Base-by-base conservation (phyloP, 208 protist species). In the Trypanosoma avium region DNA sequence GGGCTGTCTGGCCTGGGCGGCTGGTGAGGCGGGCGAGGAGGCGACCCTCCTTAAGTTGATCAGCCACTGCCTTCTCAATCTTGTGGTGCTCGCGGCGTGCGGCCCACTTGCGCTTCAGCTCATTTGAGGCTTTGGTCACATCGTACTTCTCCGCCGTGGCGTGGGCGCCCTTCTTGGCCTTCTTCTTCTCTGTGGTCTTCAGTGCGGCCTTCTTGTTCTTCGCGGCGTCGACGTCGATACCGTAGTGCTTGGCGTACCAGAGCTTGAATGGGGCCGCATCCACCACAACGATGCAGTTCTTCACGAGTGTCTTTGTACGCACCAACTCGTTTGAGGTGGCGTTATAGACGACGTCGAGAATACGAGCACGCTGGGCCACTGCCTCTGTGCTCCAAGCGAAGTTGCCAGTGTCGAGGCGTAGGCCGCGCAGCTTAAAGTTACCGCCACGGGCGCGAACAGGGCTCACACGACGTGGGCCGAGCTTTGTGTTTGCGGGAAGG, bases 291-390 rank as follows among this genome's bases (percentile, higher is more conserved):
- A 99, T 98, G 73, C 88, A 87, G 85, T 89, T 92, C 97, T 99
- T 99, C 57, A 99, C 98, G 17, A 99, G 90, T 50, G 98, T 99
- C 88, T 99, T 99, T 46, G 98, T 99, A 74, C 98, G 97, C 43
- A 99, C 97, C 33, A 99, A 92, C 92, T 99, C 99, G 93, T 99
- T 99, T 80, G 96, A 98, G 15, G 98, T 97, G 43, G 98, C 97
- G 85, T 99, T 99, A 97, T 99, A 99, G 49, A 99, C 97, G n/a
- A 99, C 98, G 67, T 98, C 95, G 47, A 99, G 61, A 67, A 99
- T 98, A 69, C 97, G 92, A 52, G 89, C 88, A 74, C 96, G 97
- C 67, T 91, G 84, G 57, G 97, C 89, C 55, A 84, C 79, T 61
- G 84, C 77, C 76, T 97, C 86, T 47, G 86, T 87, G 45, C 70